Base-by-base conservation (phyloP, 2,329 filamentous ascomycete species). In the Trichoderma polysporum region DNA sequence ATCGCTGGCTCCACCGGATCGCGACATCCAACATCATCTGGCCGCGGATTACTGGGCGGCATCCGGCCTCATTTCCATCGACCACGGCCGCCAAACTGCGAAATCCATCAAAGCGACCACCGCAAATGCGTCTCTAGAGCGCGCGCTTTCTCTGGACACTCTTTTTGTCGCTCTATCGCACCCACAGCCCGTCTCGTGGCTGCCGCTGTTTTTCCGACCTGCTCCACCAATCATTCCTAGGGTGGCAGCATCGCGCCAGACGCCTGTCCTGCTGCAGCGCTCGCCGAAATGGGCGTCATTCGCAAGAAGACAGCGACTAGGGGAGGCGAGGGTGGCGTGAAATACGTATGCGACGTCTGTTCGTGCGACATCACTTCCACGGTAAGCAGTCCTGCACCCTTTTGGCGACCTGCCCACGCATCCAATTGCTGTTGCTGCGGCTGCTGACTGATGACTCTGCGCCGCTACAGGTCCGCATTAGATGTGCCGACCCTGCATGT, bases 321-420 rank as follows among this genome's bases (percentile, higher is more conserved):
- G 75, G 92, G 92, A 70, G 93, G 91, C 60, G 93, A 97, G 77
- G 93, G 91, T 56, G 92, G 92, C 70, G 91, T 93, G 35, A 97
- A 98, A 78, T 99, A 97, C 78, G 93, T 98, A 71, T 99, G 95
- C 83, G 96, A 99, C 79, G 90, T 97, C 68, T 99, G 95, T 79
- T 97, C 93, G 52, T 92, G 92, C 67, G 95, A 99, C 78, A 97
- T 99, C 72, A 99, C 95, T 54, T 95, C 94, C 5, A 99, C 95
- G 54, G 95, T 97, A 85, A 75, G 90, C 84, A 52, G 69, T 31
- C 15, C 58, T n/a, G 35, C 25, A 7, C 49, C 19, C 27, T 50
- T 19, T 33, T 31, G 6, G 56, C n/a, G 12, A 22, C 35, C 17
- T 61, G 19, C 5, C n/a, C 49, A 41, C n/a, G 39, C 41, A 15